Percentiles rank a stretch among this genome's conserved stretches.
Evolutionary conservation across 2,329 filamentous ascomycete genomes (phyloP).

Genomic region (Zarea fungicola): DNA sequence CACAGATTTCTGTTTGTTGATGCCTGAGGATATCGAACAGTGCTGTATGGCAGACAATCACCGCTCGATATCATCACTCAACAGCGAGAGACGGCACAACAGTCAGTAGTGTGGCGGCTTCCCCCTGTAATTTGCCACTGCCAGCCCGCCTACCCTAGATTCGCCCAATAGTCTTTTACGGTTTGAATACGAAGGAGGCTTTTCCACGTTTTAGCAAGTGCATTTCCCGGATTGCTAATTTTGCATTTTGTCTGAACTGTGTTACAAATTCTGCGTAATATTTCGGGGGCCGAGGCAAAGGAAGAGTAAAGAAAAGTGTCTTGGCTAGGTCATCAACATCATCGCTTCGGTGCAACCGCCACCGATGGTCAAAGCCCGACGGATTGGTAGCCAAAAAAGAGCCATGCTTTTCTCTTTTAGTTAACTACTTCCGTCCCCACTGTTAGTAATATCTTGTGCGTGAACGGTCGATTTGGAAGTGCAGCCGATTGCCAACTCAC

Average conservation of each 20-base stretch:
- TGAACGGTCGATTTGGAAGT: neutral
- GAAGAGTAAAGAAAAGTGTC: too few relatives aligned
- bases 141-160: neutral
- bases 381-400: neutral
- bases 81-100: neutral
- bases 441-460: conserved; percentile 6
- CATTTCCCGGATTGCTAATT: too few relatives aligned
- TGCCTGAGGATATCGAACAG: neutral
- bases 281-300: too few relatives aligned
- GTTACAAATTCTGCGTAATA: too few relatives aligned
- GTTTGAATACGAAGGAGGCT: neutral
- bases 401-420: too few relatives aligned
- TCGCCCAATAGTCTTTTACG: neutral
- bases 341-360: too few relatives aligned
- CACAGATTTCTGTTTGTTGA: neutral
- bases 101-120: neutral
- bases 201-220: neutral
- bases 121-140: conserved; percentile 8
- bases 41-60: neutral
- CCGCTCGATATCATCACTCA: too few relatives aligned
- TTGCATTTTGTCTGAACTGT: too few relatives aligned
- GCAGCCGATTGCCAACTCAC: neutral
- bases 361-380: neutral
- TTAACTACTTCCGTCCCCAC: neutral
- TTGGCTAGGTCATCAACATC: too few relatives aligned